Evolutionary conservation across 371 early-diverging fungal species (phyloP).

Genomic region (Mortierella sp.): DNA sequence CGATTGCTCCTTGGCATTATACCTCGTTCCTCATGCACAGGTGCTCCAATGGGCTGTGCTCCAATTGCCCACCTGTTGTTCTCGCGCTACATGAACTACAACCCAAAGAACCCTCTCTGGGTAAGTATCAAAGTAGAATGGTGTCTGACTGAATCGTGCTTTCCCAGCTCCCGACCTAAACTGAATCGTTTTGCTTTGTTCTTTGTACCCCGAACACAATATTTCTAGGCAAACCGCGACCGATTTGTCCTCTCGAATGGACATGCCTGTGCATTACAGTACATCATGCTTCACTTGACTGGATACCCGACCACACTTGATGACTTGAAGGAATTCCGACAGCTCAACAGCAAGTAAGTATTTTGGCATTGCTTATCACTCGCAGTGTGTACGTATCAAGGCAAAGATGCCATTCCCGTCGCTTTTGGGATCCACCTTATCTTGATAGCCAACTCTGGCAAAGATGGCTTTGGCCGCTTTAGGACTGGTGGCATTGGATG

Average conservation of each 20-base stretch:
- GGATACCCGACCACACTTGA: conserved; percentile 93
- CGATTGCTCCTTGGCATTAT: not conserved
- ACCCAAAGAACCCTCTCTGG: conserved; percentile 92
- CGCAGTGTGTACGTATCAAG: not conserved
- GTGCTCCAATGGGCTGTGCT: conserved; percentile 98
- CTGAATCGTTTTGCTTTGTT: too few relatives aligned
- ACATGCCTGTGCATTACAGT: conserved; percentile 97
- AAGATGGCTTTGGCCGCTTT: too few relatives aligned
- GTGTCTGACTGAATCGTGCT: not conserved
- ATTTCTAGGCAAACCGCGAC: conserved; percentile 86
- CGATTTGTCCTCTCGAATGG: conserved; percentile 99
- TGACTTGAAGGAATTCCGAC: conserved; percentile 96
- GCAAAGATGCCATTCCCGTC: too few relatives aligned
- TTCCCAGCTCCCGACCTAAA: too few relatives aligned
- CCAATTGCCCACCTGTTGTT: conserved; percentile 97
- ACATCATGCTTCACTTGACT: conserved; percentile 90
- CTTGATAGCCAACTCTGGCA: too few relatives aligned
- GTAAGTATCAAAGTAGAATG: conserved; percentile 57
- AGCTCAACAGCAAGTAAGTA: conserved; percentile 83
- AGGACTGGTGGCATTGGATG: too few relatives aligned
- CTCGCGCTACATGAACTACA: conserved; percentile 83
- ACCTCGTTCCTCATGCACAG: conserved; percentile 34
- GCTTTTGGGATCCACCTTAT: too few relatives aligned
- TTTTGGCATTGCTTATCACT: not conserved
- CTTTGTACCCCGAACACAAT: not conserved